A percentile compares a stretch with the other conserved stretches of the same genome.
phyloP scores from a whole-genome alignment of 169 alveolate species.

The Babesia gibsoni region DNA sequence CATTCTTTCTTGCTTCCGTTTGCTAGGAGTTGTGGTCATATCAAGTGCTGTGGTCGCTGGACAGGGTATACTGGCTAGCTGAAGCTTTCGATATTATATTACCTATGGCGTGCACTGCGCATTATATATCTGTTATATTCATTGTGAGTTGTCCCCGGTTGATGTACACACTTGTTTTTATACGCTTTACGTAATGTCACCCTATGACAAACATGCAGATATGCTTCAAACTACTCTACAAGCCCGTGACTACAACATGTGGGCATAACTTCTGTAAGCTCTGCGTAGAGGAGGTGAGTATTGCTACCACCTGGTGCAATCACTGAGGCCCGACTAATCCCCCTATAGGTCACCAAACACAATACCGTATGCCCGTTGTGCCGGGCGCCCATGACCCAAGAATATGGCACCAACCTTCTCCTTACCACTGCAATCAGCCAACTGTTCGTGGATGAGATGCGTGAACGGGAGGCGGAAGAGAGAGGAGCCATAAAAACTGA shows the following conservation, averaged over 20 bases:
- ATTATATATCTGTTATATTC: no score
- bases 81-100: no score
- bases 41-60: no score
- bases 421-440: slow-evolving; percentile 51
- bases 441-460: slow-evolving; percentile 33
- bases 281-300: slow-evolving; percentile 71
- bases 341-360: slow-evolving; percentile 14
- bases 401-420: slow-evolving; percentile 53
- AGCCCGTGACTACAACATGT: slow-evolving; percentile 76
- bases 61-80: no score
- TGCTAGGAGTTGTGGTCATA: no score
- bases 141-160: no score
- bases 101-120: no score
- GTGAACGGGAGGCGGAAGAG: not conserved
- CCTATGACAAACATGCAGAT: slow-evolving; percentile 44
- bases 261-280: slow-evolving; percentile 78
- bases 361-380: slow-evolving; percentile 62
- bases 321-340: not conserved
- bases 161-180: no score
- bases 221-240: slow-evolving; percentile 69
- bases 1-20: no score
- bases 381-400: slow-evolving; percentile 42
- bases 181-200: no score
- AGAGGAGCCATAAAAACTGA: not conserved
- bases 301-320: not conserved